Conservation (phyloP, 2,329 filamentous ascomycete genomes). For the Fusarium sp. region DNA sequence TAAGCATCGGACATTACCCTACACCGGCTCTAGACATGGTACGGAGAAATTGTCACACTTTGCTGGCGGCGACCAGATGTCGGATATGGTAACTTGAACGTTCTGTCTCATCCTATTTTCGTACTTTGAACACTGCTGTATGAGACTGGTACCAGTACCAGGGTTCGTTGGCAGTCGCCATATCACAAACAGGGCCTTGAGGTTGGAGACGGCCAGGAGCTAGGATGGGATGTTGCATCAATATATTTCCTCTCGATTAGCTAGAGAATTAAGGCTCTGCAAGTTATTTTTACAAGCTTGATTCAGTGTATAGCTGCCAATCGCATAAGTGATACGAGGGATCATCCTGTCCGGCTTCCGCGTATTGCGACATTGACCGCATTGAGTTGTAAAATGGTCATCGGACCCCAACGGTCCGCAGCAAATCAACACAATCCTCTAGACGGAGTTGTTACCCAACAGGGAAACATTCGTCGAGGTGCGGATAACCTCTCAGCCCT, state of each 20-base stretch:
- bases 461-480: neutral
- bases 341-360: neutral
- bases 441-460: neutral
- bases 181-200: neutral
- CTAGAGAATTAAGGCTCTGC: neutral
- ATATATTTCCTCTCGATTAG: neutral
- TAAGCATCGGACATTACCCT: neutral
- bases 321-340: neutral
- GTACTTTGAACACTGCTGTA: neutral
- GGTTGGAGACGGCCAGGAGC: neutral
- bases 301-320: neutral
- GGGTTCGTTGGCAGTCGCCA: neutral
- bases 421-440: neutral
- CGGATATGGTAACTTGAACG: neutral
- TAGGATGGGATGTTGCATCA: neutral
- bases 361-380: neutral
- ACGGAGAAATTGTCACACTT: neutral
- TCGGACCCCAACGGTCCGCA: slow-evolving; percentile 1
- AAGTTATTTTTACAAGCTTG: neutral
- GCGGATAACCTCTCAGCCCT: slow-evolving; percentile 1
- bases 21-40: neutral
- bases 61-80: neutral
- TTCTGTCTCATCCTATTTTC: neutral
- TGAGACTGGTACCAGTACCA: too few species aligned
- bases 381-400: neutral